These are phyloP conservation scores for Pseudognaphalium luteoalbum DNA, from an alignment of 129 eudicot genomes.

Conservation along the genomic window DNA sequence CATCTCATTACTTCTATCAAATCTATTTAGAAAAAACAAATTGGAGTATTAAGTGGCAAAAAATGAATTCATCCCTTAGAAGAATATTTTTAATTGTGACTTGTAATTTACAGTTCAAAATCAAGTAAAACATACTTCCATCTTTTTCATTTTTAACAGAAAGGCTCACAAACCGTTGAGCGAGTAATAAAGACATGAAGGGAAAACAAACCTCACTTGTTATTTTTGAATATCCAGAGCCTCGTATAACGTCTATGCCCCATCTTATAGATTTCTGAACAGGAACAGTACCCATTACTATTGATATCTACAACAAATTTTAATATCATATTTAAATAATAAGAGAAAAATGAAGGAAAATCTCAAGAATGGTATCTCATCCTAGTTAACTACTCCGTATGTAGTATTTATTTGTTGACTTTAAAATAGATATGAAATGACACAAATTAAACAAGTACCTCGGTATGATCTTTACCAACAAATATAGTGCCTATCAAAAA, in stretches of 20 bases:
- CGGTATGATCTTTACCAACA: conserved; percentile 39
- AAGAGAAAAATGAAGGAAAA: neutral
- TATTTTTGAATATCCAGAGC: conserved; percentile 24
- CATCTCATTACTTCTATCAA: neutral
- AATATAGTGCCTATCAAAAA: conserved; percentile 42
- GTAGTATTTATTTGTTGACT: neutral
- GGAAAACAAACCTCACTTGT: conserved; percentile 61
- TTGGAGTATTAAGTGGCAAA: neutral
- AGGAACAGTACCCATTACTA: conserved; percentile 3
- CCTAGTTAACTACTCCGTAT: neutral
- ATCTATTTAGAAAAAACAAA: neutral
- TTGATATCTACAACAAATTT: conserved; percentile 7
- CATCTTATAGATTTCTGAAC: conserved; percentile 42
- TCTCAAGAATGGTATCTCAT: neutral
- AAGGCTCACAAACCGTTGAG: neutral
- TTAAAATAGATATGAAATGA: conserved; percentile 1
- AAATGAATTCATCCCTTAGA: neutral
- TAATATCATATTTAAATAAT: neutral
- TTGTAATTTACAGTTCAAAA: neutral
- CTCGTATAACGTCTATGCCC: conserved; percentile 31
- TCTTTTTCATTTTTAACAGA: neutral
- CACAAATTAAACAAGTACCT: conserved; percentile 30
- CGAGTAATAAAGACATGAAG: conserved; percentile 9
- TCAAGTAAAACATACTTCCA: neutral
- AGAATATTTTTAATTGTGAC: neutral